A percentile compares a stretch with the other conserved stretches of the same genome.
Conservation (phyloP, 2,329 filamentous ascomycete species). For the Dryadomyces quercus-mongolicae region DNA sequence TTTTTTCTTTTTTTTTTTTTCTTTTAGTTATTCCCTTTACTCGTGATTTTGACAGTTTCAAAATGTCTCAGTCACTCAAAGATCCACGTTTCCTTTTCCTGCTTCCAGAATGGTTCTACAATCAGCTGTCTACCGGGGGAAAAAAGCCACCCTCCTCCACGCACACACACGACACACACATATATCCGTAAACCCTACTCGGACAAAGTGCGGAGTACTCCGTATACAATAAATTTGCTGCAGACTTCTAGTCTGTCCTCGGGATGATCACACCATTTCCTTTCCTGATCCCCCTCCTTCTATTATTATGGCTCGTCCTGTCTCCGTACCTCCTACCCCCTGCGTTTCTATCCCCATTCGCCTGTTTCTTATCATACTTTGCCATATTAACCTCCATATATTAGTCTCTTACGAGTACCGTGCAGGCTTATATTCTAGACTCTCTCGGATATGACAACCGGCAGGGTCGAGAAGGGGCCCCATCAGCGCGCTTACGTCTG, state of each 20-base stretch:
- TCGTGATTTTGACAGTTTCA: not conserved
- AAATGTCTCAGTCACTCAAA: not conserved
- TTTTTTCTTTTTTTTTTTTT: not conserved
- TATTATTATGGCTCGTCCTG: too few species aligned
- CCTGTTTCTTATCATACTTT: not conserved
- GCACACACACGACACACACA: not conserved
- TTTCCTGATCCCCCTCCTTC: not conserved
- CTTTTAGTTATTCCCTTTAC: not conserved
- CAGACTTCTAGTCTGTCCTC: not conserved
- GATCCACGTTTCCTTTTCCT: not conserved
- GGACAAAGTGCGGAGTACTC: not conserved
- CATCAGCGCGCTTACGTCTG: not conserved
- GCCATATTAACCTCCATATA: not conserved
- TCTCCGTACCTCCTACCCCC: not conserved
- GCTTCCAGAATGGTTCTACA: conserved; percentile 5
- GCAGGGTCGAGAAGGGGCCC: not conserved
- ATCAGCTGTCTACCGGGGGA: not conserved
- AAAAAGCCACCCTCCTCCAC: not conserved
- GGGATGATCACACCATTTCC: conserved; percentile 5
- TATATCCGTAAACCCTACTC: not conserved
- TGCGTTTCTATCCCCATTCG: not conserved
- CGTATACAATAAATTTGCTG: not conserved
- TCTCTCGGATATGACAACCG: not conserved
- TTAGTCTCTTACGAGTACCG: not conserved
- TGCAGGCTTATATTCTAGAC: not conserved